phyloP scores from a whole-genome alignment of 345 rosid species.

The Populus nigra region DNA sequence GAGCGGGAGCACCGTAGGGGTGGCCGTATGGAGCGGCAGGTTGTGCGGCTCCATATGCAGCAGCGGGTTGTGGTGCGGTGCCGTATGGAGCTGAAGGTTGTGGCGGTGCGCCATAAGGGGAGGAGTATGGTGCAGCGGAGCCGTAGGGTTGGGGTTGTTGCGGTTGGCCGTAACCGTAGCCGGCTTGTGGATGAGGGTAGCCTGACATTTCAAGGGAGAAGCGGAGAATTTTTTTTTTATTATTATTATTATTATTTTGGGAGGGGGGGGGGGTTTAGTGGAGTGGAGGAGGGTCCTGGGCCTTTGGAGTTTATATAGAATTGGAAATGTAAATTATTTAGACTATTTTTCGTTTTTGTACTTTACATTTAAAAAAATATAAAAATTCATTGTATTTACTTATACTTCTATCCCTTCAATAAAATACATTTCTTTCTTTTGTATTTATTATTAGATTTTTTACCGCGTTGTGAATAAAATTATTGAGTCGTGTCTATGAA shows the following conservation, averaged over 20 bases:
- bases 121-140: slow-evolving; percentile 34
- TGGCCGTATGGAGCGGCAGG: slow-evolving; percentile 30
- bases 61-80: slow-evolving; percentile 31
- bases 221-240: not conserved
- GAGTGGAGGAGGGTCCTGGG: not conserved
- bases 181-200: slow-evolving; percentile 45
- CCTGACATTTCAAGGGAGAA: slow-evolving; percentile 37
- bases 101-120: slow-evolving; percentile 16
- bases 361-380: too few relatives aligned
- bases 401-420: too few relatives aligned
- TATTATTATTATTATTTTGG: too few relatives aligned
- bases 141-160: slow-evolving; percentile 40
- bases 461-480: too few relatives aligned
- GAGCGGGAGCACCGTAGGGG: slow-evolving; percentile 37
- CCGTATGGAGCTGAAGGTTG: slow-evolving; percentile 23
- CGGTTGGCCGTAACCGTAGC: slow-evolving; percentile 59
- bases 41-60: slow-evolving; percentile 30
- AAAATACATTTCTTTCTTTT: too few relatives aligned
- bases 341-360: too few relatives aligned
- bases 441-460: too few relatives aligned
- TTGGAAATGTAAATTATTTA: not conserved
- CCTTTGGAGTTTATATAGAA: not conserved
- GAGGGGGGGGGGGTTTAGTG: not conserved
- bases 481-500: too few relatives aligned
- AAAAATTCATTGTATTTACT: too few relatives aligned